These are phyloP conservation scores for Verticillium longisporum DNA, from an alignment of 2,329 filamentous ascomycete species.

Conservation along the genomic window DNA sequence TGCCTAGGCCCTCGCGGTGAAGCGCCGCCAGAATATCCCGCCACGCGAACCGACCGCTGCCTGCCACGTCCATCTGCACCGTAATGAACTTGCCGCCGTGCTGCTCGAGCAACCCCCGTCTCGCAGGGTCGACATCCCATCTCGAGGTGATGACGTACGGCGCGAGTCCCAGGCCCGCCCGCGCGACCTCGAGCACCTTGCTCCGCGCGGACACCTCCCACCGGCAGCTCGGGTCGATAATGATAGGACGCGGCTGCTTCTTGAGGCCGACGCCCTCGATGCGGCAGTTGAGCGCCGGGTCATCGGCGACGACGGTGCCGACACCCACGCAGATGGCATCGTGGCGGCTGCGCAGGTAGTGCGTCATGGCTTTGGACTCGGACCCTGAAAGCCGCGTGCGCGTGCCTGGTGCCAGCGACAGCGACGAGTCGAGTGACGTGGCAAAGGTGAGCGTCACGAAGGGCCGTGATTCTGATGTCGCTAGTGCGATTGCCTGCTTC, in stretches of 20 bases:
- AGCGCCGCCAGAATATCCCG: constrained; percentile 53
- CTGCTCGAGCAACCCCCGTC: constrained; percentile 32
- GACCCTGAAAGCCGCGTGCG: constrained; percentile 79
- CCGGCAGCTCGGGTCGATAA: constrained; percentile 72
- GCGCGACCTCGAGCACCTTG: constrained; percentile 60
- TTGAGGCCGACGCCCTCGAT: constrained; percentile 49
- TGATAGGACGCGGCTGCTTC: constrained; percentile 68
- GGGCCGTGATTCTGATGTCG: constrained; percentile 18
- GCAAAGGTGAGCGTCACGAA: constrained; percentile 84
- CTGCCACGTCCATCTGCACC: constrained; percentile 16
- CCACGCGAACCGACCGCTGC: constrained; percentile 50
- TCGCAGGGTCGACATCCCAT: constrained; percentile 31
- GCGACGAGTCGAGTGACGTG: constrained; percentile 76
- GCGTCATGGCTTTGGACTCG: constrained; percentile 85
- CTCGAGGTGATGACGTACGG: constrained; percentile 63
- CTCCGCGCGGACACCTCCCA: constrained; percentile 57
- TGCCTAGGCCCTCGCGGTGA: constrained; percentile 54
- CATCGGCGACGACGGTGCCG: constrained; percentile 76
- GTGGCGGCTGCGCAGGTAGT: constrained; percentile 77
- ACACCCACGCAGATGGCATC: constrained; percentile 81
- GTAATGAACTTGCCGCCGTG: constrained; percentile 47
- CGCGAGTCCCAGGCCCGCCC: constrained; percentile 59
- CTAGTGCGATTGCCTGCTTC: constrained; percentile 3
- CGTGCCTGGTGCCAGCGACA: constrained; percentile 70
- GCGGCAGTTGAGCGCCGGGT: constrained; percentile 80